Evolutionary conservation across 2,329 filamentous ascomycete genomes (phyloP).

Genomic region (Xenoacremonium recifei): DNA sequence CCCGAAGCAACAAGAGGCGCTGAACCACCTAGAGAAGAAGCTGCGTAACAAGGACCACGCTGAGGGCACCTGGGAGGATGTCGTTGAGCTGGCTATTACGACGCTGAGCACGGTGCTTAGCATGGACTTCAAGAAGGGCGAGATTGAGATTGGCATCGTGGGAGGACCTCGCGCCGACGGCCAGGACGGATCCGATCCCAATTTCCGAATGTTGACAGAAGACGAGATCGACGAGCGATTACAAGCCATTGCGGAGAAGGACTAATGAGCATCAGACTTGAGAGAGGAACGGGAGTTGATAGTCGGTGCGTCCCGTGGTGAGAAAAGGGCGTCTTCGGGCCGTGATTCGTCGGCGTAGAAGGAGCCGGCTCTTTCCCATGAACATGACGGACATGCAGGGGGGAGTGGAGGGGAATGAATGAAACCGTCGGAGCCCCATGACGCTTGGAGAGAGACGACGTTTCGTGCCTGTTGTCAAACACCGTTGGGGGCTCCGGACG

Average conservation of each 20-base stretch:
- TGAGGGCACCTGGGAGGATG: conserved; percentile 92
- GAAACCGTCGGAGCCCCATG: too few relatives aligned
- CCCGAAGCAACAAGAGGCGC: conserved; percentile 96
- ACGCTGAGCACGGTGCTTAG: conserved; percentile 94
- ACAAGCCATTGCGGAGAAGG: conserved; percentile 98
- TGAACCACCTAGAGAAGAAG: conserved; percentile 99
- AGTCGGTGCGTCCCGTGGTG: conserved; percentile 10
- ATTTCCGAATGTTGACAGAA: conserved; percentile 87
- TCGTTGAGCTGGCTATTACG: conserved; percentile 94
- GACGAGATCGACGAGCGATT: conserved; percentile 98
- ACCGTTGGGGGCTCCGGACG: conserved; percentile 5
- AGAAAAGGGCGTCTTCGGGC: conserved; percentile 5
- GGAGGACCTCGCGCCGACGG: conserved; percentile 83
- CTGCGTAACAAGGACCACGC: conserved; percentile 98
- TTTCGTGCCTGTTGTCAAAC: not conserved
- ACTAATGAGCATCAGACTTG: conserved; percentile 59
- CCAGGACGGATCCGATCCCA: conserved; percentile 73
- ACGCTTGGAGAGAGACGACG: too few relatives aligned
- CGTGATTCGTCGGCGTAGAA: conserved; percentile 20
- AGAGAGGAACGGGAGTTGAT: conserved; percentile 10
- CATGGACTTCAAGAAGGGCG: conserved; percentile 99
- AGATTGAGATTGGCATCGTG: conserved; percentile 97
- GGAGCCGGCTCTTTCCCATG: conserved; percentile 15
- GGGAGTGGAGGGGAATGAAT: conserved; percentile 19
- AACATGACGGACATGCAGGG: conserved; percentile 23